phyloP scores from a whole-genome alignment of 2,329 filamentous ascomycete species.

The Apiospora sp. region DNA sequence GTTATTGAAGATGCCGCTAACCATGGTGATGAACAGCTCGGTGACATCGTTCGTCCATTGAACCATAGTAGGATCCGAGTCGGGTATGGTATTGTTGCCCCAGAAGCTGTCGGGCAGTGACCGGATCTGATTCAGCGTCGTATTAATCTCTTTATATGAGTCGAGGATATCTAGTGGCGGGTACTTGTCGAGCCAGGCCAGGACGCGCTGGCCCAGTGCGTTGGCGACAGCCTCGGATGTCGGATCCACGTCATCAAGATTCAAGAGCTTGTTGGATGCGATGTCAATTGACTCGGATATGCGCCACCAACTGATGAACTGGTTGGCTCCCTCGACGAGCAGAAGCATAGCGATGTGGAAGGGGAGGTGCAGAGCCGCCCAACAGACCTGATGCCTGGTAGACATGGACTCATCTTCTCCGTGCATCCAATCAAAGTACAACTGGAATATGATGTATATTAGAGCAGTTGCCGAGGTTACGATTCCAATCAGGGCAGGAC shows the following conservation, averaged over 20 bases:
- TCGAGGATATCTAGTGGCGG: constrained; percentile 33
- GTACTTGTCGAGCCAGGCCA: constrained; percentile 42
- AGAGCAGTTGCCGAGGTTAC: constrained; percentile 49
- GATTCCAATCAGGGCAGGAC: constrained; percentile 49
- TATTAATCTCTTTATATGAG: constrained; percentile 31
- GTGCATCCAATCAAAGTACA: constrained; percentile 70
- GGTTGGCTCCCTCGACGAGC: constrained; percentile 68
- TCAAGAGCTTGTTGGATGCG: constrained; percentile 29
- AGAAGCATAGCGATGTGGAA: constrained; percentile 70
- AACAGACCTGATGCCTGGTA: constrained; percentile 65
- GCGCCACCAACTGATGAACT: constrained; percentile 59
- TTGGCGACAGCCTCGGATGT: constrained; percentile 34
- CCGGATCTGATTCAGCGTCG: constrained; percentile 32
- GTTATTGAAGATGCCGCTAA: constrained; percentile 37
- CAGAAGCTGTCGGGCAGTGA: constrained; percentile 35
- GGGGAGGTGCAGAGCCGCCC: constrained; percentile 66
- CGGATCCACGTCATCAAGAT: constrained; percentile 5
- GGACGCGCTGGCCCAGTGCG: constrained; percentile 29
- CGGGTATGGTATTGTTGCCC: constrained; percentile 22
- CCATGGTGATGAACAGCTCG: constrained; percentile 35
- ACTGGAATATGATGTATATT: constrained; percentile 55
- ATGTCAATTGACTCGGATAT: constrained; percentile 33
- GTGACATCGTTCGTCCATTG: constrained; percentile 30
- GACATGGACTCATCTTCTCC: constrained; percentile 60
- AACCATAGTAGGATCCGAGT: constrained; percentile 20